phyloP scores from a whole-genome alignment of 1,139 yeast species.

The Sugiyamaella xylanicola region DNA sequence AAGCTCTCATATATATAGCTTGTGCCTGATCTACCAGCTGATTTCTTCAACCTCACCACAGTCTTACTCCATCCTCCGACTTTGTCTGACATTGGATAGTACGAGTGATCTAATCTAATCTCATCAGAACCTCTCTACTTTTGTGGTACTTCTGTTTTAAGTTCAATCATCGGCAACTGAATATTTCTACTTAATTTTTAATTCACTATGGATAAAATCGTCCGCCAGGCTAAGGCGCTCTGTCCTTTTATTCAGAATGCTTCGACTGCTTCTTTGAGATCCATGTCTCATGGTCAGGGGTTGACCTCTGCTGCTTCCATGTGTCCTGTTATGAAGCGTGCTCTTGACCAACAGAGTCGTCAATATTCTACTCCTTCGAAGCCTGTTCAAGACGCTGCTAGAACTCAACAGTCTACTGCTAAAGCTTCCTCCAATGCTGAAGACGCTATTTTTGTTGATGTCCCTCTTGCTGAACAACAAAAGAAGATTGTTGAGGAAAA shows the following conservation, averaged over 20 bases:
- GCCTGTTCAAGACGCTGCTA: conserved; percentile 39
- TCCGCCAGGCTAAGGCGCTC: conserved; percentile 73
- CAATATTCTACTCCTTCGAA: conserved; percentile 60
- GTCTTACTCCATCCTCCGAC: not conserved
- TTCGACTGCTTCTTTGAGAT: conserved; percentile 58
- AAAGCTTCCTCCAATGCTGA: conserved; percentile 13
- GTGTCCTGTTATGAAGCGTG: conserved; percentile 90
- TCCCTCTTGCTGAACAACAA: conserved; percentile 17
- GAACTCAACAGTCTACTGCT: conserved; percentile 10
- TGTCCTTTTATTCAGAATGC: conserved; percentile 82
- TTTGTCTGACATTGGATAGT: not conserved
- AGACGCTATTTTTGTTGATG: conserved; percentile 19
- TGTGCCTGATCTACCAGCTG: not conserved
- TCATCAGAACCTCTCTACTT: not conserved
- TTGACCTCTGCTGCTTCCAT: conserved; percentile 65
- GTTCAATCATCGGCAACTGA: too few relatives aligned
- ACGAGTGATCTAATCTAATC: not conserved
- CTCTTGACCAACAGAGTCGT: conserved; percentile 48
- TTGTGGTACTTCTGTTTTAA: not conserved
- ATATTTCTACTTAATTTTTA: not conserved
- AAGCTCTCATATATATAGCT: not conserved
- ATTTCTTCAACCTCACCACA: too few relatives aligned
- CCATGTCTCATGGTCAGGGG: conserved; percentile 30
- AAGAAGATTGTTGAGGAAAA: conserved; percentile 16
- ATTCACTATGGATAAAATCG: conserved; percentile 68